Evolutionary conservation across 192 early-diverging fungal species (phyloP).

Genomic region (Backusella luteola): DNA sequence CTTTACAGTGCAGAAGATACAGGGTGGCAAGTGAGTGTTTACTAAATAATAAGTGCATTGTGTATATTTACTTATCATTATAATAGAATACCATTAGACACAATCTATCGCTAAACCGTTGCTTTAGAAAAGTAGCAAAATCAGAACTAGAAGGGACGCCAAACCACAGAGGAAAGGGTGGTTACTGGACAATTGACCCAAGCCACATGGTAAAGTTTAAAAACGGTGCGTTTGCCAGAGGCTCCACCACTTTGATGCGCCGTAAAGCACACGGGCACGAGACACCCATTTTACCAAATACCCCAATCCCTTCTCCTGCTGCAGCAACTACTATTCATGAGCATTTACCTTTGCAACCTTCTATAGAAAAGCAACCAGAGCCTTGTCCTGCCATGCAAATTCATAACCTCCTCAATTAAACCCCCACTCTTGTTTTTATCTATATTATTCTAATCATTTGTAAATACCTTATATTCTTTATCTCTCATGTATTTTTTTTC

Average conservation of each 20-base stretch:
- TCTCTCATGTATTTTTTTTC: background rate
- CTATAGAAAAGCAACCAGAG: background rate
- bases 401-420: constrained; percentile 27
- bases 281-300: background rate
- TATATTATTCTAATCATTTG: background rate
- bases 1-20: constrained; percentile 65
- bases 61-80: background rate
- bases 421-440: background rate
- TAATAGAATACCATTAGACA: constrained; percentile 87
- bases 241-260: constrained; percentile 22
- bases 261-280: constrained; percentile 2
- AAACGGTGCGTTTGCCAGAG: constrained; percentile 39
- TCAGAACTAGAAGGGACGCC: constrained; percentile 47
- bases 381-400: constrained; percentile 22
- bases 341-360: background rate
- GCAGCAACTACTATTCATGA: background rate
- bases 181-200: constrained; percentile 63
- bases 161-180: constrained; percentile 56
- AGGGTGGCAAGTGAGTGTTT: constrained; percentile 76
- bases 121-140: constrained; percentile 72
- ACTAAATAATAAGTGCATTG: background rate
- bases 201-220: constrained; percentile 33
- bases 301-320: background rate
- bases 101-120: constrained; percentile 85
- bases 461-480: constrained; percentile 1